These are phyloP conservation scores for Ilyonectria mors-panacis DNA, from an alignment of 2,329 filamentous ascomycete species.

Conservation along the genomic window DNA sequence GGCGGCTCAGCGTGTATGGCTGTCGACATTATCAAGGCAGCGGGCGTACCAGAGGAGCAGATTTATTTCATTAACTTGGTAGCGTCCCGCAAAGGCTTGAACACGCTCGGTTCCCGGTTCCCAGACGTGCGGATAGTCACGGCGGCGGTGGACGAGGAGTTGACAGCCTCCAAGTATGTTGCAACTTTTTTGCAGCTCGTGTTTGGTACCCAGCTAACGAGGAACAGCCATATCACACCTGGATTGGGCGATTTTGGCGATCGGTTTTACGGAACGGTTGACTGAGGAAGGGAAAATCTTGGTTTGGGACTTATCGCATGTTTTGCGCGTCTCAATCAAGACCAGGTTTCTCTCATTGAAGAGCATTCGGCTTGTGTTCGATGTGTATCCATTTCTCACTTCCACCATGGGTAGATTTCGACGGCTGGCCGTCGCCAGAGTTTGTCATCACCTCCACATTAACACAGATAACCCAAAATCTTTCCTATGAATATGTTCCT, in stretches of 20 bases:
- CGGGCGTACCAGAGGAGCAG: slow-evolving; percentile 42
- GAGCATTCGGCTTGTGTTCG: too few species aligned
- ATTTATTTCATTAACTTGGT: slow-evolving; percentile 51
- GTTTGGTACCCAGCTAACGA: background rate
- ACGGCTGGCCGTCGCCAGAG: too few species aligned
- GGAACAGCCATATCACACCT: slow-evolving; percentile 52
- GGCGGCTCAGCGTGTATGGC: slow-evolving; percentile 42
- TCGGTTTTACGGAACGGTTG: background rate
- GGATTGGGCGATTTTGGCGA: slow-evolving; percentile 57
- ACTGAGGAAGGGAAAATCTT: background rate
- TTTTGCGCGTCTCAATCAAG: background rate
- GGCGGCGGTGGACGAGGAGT: slow-evolving; percentile 36
- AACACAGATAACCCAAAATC: too few species aligned
- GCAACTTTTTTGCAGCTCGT: background rate
- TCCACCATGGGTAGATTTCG: too few species aligned
- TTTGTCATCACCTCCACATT: too few species aligned
- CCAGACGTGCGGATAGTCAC: slow-evolving; percentile 44
- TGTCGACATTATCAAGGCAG: slow-evolving; percentile 35
- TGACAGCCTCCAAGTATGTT: slow-evolving; percentile 40
- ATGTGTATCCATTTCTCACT: too few species aligned
- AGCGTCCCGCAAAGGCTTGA: slow-evolving; percentile 45
- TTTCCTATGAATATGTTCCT: too few species aligned
- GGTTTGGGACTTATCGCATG: background rate
- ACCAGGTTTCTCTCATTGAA: too few species aligned
- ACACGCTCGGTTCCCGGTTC: slow-evolving; percentile 38